Base-by-base conservation (phyloP, 108 stramenopile genomes). In the Nitzschia sp. region DNA sequence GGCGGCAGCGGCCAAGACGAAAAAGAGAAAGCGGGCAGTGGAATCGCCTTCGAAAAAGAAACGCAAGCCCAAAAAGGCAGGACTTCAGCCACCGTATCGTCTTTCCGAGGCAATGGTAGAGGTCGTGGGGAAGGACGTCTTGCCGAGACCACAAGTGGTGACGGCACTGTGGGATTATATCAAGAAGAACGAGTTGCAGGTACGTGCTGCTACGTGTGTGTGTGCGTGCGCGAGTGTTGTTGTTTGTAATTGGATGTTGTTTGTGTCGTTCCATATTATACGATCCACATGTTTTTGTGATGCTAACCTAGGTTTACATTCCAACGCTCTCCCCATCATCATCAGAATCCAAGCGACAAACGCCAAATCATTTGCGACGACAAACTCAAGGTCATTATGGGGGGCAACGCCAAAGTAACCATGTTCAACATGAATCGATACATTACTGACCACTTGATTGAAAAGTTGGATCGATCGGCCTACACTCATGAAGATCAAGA, bases 371-470 rank as follows among this genome's bases (percentile, higher is more conserved):
- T 93, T 23, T 96, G 95, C 46, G 91, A 96, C 52, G 85, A 70
- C 13, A 79, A 79, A 47, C 68, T 96, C 63, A 77, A 79, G 54
- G 45, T 29, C 2, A 85, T 94, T 52, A 89, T 96, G 87, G 87
- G 82, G 19, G 83, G 86, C 22, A 68, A 95, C 45, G 48, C 58
- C 28, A 89, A 59, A 44, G 91, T 96, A 3, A 92, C 92, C 27
- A 96, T 96, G 91, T 96, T 94, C 70, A 80, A 76, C 25, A 92
- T 96, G 95, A 92, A 91, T 66, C 81, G 86, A 45, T 77, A 77
- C 61, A 80, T 91, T 55, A 76, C 86, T 3, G 73, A 85, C 36
- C 92, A 94, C 61, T 68, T 94, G 73, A 36, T 94, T 62, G 92
- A 94, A 72, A 89, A 92, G 53, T 30, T 88, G 26, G 88, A 92